Evolutionary conservation across 352 stramenopile genomes (phyloP), one percentile per base, ranked within the genome.

Genomic region (Pelagophyceae sp.): DNA sequence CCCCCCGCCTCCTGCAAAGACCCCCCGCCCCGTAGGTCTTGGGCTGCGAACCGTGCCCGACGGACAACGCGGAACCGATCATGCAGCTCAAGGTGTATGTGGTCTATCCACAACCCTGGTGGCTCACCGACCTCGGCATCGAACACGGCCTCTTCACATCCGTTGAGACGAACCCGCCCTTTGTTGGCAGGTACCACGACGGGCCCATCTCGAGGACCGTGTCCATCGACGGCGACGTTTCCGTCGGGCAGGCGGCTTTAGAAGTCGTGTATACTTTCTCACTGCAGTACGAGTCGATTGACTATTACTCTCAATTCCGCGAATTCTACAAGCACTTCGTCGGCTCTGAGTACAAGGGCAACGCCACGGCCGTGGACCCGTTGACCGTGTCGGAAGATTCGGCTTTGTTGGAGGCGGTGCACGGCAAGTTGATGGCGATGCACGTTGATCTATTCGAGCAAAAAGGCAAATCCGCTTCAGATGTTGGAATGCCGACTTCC

Each of bases 41-140:
- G 29, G 31, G 3, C 11, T 71, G 61, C 61, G 61, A 71, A 11
- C 61, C 61, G 6, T 71, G 61, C 61, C 54, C 54, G 54, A 15
- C 6, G 2, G 15, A 15, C 15, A 31, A 40, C 6, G 29, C 1
- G n/a, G 1, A 17, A 5, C 19, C 3, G 27, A 5, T 38, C 61
- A 25, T 38, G 29, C 29, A 71, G 27, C 61, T 71, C 61, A 40
- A 40, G 61, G 61, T 71, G n/a, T 71, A 71, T 31, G 19, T 38
- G n/a, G 61, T 40, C 61, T 71, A 71, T 31, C 61, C 11, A 1
- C 3, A 71, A 1, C 61, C 61, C 61, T 71, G 61, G 61, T 71
- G 61, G 61, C 29, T 6, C 61, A 40, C 61, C 19, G 11, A 40
- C 11, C 61, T 71, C 61, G 61, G 61, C 31, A 37, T 71, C 61